A percentile compares a stretch with the other conserved stretches of the same genome.
These are phyloP conservation scores for Scopulariopsis brevicaulis DNA, from an alignment of 2,329 filamentous ascomycete species.

Conservation along the genomic window DNA sequence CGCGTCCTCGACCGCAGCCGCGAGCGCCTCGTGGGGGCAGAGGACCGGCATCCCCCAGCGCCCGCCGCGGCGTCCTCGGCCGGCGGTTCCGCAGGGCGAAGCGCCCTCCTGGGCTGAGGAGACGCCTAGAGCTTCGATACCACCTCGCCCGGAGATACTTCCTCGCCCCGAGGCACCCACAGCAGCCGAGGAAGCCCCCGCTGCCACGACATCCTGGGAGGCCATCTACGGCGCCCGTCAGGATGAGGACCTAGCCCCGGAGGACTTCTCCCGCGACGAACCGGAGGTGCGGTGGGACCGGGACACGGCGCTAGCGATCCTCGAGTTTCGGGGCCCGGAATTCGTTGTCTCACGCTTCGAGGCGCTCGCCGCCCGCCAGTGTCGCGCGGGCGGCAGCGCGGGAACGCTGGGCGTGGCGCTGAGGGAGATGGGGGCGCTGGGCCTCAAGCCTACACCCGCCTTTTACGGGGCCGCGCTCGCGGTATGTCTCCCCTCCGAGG, in stretches of 20 bases:
- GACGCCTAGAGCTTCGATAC: not conserved
- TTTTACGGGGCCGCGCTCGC: slow-evolving; percentile 12
- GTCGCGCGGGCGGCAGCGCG: not conserved
- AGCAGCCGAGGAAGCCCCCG: too few relatives aligned
- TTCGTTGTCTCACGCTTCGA: not conserved
- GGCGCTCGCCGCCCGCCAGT: not conserved
- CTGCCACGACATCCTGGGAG: too few relatives aligned
- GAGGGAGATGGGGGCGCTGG: slow-evolving; percentile 8
- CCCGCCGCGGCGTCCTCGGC: too few relatives aligned
- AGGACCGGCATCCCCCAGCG: not conserved
- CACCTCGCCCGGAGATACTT: too few relatives aligned
- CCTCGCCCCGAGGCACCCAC: not conserved
- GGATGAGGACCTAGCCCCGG: too few relatives aligned
- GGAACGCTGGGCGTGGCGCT: slow-evolving; percentile 12
- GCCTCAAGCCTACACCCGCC: slow-evolving; percentile 7
- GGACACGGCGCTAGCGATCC: not conserved
- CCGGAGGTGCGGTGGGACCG: not conserved
- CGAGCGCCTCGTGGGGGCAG: not conserved
- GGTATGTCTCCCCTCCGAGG: slow-evolving; percentile 12
- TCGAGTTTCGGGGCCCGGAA: not conserved
- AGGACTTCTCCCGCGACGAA: too few relatives aligned
- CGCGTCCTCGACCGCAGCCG: not conserved
- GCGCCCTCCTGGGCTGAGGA: not conserved
- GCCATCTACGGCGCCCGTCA: too few relatives aligned
- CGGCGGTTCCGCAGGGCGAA: not conserved